Evolutionary conservation across 805 yeast species (phyloP), one percentile per base, ranked within the genome.

Genomic region (Phaffomyces thermotolerans): DNA sequence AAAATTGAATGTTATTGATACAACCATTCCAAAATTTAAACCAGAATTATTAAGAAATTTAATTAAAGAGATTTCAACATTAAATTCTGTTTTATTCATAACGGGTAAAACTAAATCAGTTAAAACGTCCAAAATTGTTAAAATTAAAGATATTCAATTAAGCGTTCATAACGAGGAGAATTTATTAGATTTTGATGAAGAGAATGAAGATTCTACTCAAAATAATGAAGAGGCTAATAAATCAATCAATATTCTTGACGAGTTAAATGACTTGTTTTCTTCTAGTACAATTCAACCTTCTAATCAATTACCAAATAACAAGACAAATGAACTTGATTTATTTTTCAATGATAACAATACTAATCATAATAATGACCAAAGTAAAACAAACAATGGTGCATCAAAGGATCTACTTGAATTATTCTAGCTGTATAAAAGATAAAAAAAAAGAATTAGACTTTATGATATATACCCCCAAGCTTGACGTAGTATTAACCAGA

Each of bases 41-140:
- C 82, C 86, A 0, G 71, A 69, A 20, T 69, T 88, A 5, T 71
- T 90, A 45, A 77, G 80, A 35, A 81, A 78, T 49, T 71, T 93
- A 40, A 58, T 91, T 27, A 59, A 67, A n/a, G 95, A 91, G 58
- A 65, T 91, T 44, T 81, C 95, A 3, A 83, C 93, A 8, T 72
- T 93, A 48, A 81, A 96, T 33, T 87, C 97, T 0, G 93, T 93
- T 3, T 87, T 87, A 58, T 95, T 84, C 63, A 84, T 83, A 58
- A 95, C 97, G 12, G 78, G 85, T 6, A 69, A 43, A 51, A 59
- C 66, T 22, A 67, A 69, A 47, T 53, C 52, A 12, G 53, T 56
- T n/a, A 62, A 58, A 36, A 52, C 56, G 8, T 55, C 64, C 8
- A 71, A 70, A 42, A 69, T 71, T 35, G 76, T 76, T 45, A 81